phyloP scores from a whole-genome alignment of 2,329 filamentous ascomycete species.

The Lachnellula subtilissima region DNA sequence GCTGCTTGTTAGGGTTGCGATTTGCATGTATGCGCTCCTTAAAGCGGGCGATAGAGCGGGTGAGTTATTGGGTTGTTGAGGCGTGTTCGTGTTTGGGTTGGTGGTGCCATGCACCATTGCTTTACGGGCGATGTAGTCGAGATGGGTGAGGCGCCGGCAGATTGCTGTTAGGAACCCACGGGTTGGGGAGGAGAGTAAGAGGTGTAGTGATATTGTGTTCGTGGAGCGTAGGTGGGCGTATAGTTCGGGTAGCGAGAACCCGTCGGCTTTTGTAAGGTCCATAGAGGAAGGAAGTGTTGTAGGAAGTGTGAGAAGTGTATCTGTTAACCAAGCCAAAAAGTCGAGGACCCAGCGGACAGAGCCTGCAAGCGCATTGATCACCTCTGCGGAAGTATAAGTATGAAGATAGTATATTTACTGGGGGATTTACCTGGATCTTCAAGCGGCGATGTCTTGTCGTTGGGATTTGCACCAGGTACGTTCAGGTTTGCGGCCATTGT shows the following conservation, averaged over 20 bases:
- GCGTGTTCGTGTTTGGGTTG: constrained; percentile 6
- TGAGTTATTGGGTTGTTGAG: background rate
- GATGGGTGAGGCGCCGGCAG: constrained; percentile 57
- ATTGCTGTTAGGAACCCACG: constrained; percentile 67
- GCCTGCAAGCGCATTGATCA: constrained; percentile 66
- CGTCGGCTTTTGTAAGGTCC: constrained; percentile 41
- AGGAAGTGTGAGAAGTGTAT: constrained; percentile 52
- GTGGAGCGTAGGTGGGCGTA: constrained; percentile 47
- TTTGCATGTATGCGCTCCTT: constrained; percentile 28
- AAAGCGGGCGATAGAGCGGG: constrained; percentile 21
- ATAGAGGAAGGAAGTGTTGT: constrained; percentile 42
- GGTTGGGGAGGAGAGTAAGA: constrained; percentile 68
- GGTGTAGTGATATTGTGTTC: constrained; percentile 55
- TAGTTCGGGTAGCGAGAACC: constrained; percentile 44
- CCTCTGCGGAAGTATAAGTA: constrained; percentile 45
- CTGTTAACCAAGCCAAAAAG: constrained; percentile 58
- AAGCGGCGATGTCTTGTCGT: constrained; percentile 53
- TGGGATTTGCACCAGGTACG: constrained; percentile 39
- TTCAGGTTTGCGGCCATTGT: constrained; percentile 54
- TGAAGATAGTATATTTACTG: background rate
- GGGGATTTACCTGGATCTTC: constrained; percentile 55
- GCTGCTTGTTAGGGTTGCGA: constrained; percentile 26
- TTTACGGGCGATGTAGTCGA: constrained; percentile 40
- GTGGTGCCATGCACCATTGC: constrained; percentile 20
- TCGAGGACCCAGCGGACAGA: constrained; percentile 77